Evolutionary conservation across 192 early-diverging fungal genomes (phyloP).

Genomic region (Diversispora eburnea): DNA sequence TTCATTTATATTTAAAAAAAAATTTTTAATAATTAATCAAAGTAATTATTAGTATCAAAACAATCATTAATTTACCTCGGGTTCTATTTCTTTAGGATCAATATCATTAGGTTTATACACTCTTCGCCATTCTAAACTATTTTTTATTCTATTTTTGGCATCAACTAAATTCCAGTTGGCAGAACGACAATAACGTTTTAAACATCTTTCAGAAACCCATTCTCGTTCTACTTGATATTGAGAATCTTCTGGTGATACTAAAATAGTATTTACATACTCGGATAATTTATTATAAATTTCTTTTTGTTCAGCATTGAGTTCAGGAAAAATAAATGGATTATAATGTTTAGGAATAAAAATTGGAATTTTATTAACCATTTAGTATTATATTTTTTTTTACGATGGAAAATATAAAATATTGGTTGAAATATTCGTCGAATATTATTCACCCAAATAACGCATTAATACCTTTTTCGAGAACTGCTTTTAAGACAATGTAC

Average conservation of each 20-base stretch:
- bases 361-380: slow-evolving; percentile 4
- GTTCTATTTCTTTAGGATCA: slow-evolving; percentile 67
- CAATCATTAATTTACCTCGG: slow-evolving; percentile 50
- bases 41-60: background rate
- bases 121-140: slow-evolving; percentile 77
- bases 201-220: slow-evolving; percentile 48
- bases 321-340: background rate
- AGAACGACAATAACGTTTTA: slow-evolving; percentile 67
- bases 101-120: slow-evolving; percentile 66
- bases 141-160: slow-evolving; percentile 63
- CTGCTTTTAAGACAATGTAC: too few species aligned
- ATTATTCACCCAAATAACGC: too few species aligned
- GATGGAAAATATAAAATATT: too few species aligned
- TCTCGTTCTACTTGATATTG: slow-evolving; percentile 1
- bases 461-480: too few species aligned
- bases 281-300: slow-evolving; percentile 3
- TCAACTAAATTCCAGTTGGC: slow-evolving; percentile 69
- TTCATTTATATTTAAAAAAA: background rate
- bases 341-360: background rate
- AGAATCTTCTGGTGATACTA: background rate
- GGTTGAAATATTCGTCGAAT: too few species aligned
- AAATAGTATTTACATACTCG: slow-evolving; percentile 17
- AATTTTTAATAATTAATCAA: background rate
- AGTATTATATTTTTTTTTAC: background rate
- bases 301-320: slow-evolving; percentile 11